Percentiles rank a stretch among this genome's conserved stretches.
phyloP scores from a whole-genome alignment of 352 stramenopile genomes.

The Blastocystis sp. region DNA sequence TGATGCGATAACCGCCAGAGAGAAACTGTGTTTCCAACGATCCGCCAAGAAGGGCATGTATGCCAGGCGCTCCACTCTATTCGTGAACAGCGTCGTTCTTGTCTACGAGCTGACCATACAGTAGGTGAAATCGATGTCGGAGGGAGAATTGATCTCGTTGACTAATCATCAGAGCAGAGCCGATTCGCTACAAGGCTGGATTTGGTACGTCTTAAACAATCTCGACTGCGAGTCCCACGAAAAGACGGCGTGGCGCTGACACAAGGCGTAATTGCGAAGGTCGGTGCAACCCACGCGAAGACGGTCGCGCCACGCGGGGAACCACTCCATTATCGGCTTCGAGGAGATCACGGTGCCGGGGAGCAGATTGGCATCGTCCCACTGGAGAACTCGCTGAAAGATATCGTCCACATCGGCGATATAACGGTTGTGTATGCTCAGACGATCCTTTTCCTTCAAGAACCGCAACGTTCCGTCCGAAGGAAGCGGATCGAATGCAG shows the following conservation, averaged over 20 bases:
- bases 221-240: not conserved
- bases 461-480: no score
- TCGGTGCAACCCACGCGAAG: not conserved
- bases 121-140: constrained; percentile 44
- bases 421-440: no score
- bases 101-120: constrained; percentile 17
- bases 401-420: not conserved
- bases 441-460: no score
- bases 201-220: not conserved
- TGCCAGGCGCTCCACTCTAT: constrained; percentile 46
- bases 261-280: not conserved
- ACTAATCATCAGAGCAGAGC: not conserved
- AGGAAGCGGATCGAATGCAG: no score
- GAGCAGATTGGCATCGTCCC: not conserved
- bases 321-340: not conserved
- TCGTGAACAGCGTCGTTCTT: not conserved
- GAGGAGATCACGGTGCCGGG: not conserved
- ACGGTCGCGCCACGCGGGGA: not conserved
- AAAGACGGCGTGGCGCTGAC: not conserved
- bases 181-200: not conserved
- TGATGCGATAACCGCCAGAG: constrained; percentile 15
- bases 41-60: constrained; percentile 21
- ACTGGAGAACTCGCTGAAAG: not conserved
- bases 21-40: constrained; percentile 43
- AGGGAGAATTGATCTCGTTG: not conserved